Conservation (phyloP, 2,329 filamentous ascomycete species). For the Neofusicoccum kwambonambiense region DNA sequence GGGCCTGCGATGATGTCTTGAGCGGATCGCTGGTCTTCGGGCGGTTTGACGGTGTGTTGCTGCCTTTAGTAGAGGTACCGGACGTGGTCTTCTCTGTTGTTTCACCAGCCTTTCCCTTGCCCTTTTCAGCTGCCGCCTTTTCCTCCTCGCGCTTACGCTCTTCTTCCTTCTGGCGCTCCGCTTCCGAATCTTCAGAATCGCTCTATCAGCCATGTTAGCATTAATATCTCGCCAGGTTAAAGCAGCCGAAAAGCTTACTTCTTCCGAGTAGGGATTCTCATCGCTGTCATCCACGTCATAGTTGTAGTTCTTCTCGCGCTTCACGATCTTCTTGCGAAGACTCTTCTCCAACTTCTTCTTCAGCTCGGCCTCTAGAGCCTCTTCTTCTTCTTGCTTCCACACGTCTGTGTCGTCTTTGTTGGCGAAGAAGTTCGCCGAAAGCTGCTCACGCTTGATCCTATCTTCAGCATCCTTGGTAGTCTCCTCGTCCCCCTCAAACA, state of each 20-base stretch:
- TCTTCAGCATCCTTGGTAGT: slow-evolving; percentile 63
- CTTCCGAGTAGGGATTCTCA: slow-evolving; percentile 46
- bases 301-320: slow-evolving; percentile 80
- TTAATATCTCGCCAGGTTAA: slow-evolving; percentile 18
- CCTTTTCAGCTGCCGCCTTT: slow-evolving; percentile 46
- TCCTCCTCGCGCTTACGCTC: slow-evolving; percentile 56
- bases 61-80: slow-evolving; percentile 67
- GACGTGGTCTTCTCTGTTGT: slow-evolving; percentile 41
- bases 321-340: slow-evolving; percentile 76
- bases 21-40: slow-evolving; percentile 50
- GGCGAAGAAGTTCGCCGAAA: slow-evolving; percentile 86
- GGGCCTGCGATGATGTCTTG: slow-evolving; percentile 44
- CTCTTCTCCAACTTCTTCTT: slow-evolving; percentile 72
- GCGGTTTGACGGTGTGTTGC: slow-evolving; percentile 63
- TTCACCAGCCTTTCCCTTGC: slow-evolving; percentile 44
- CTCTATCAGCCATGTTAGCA: slow-evolving; percentile 37
- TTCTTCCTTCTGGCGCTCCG: slow-evolving; percentile 60
- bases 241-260: slow-evolving; percentile 17
- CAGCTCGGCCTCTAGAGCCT: slow-evolving; percentile 66
- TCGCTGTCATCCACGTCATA: slow-evolving; percentile 69
- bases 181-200: slow-evolving; percentile 63
- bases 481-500: slow-evolving; percentile 47
- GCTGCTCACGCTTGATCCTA: slow-evolving; percentile 71
- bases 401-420: slow-evolving; percentile 48
- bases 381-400: slow-evolving; percentile 67